Evolutionary conservation across 495 filamentous ascomycete genomes (phyloP), one percentile per base, ranked within the genome.

Genomic region (Aspergillus biplanus): DNA sequence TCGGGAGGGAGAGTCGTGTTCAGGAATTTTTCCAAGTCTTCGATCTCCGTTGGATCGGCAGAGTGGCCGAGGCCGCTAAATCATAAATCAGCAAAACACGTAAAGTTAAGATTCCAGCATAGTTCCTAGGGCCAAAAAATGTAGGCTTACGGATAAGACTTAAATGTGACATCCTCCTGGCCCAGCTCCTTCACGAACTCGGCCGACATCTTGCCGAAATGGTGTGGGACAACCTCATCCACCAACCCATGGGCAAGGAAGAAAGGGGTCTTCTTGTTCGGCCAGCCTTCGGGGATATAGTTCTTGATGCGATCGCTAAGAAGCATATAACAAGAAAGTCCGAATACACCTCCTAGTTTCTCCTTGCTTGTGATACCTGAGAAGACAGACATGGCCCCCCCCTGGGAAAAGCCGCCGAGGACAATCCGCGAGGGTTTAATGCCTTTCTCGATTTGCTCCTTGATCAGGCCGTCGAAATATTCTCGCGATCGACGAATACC

Each of bases 301-400:
- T 85, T 83, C 70, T 85, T 78, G 67, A 96, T 78, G 67, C 91
- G 93, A 56, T 84, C 79, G 67, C 86, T 86, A 52, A 97, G 78
- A 9, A 92, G 79, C 67, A 97, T 75, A 69, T 96, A 99, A 63
- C 85, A 88, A 9, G 90, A 94, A 50, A 99, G 81, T 9, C 87
- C 92, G 65, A 97, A 89, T 56, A 99, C 90, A 63, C 94, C 94
- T 11, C 87, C 95, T 9, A 99, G 82, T 76, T 91, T 92, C 60
- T 86, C 80, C 61, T 85, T 83, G 62, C 76, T 83, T 1, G 92
- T 97, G 48, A 97, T 68, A 6, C 92, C 93, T 0, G 86, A 78
- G 67, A 87, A 82, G 32, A 90, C 63, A 31, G 82, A 78, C 67
- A 89, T 85, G 5, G 85, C 84, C 47, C 87, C 86, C 39, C 85